Evolutionary conservation across 2,329 filamentous ascomycete species (phyloP).

Genomic region (Paecilomyces sp.): DNA sequence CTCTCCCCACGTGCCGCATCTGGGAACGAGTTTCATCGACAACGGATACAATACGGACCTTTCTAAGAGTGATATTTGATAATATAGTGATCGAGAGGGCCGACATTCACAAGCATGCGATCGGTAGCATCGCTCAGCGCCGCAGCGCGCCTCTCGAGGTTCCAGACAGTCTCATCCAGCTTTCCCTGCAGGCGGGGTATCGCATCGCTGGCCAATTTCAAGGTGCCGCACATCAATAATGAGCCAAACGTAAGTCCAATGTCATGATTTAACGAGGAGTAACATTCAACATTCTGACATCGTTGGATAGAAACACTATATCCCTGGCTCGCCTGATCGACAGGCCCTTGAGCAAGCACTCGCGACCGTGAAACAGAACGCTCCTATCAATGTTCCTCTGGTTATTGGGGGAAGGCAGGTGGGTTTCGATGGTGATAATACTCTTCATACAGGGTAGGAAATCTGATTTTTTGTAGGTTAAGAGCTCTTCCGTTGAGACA

Average conservation of each 20-base stretch:
- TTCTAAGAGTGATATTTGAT: not conserved
- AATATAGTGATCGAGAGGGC: not conserved
- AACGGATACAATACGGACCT: not conserved
- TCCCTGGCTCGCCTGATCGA: constrained; percentile 73
- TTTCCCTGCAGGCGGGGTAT: constrained; percentile 17
- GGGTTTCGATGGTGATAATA: constrained; percentile 16
- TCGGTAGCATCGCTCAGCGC: not conserved
- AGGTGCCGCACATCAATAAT: constrained; percentile 77
- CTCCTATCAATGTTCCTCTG: constrained; percentile 71
- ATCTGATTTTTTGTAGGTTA: constrained; percentile 15
- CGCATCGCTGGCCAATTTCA: constrained; percentile 72
- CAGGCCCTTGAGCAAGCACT: constrained; percentile 69
- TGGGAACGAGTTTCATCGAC: not conserved
- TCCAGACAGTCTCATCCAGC: constrained; percentile 12
- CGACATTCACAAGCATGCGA: not conserved
- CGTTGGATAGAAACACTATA: constrained; percentile 68
- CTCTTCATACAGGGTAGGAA: not conserved
- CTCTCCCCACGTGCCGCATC: not conserved
- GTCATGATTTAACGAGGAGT: not conserved
- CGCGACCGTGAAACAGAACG: constrained; percentile 59
- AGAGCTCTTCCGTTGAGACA: constrained; percentile 31
- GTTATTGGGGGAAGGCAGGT: constrained; percentile 78
- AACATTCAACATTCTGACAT: not conserved
- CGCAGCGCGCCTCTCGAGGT: constrained; percentile 6
- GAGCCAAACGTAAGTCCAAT: constrained; percentile 77